These are phyloP conservation scores for Microsporum audouinii DNA, from an alignment of 2,329 filamentous ascomycete genomes.

Conservation along the genomic window DNA sequence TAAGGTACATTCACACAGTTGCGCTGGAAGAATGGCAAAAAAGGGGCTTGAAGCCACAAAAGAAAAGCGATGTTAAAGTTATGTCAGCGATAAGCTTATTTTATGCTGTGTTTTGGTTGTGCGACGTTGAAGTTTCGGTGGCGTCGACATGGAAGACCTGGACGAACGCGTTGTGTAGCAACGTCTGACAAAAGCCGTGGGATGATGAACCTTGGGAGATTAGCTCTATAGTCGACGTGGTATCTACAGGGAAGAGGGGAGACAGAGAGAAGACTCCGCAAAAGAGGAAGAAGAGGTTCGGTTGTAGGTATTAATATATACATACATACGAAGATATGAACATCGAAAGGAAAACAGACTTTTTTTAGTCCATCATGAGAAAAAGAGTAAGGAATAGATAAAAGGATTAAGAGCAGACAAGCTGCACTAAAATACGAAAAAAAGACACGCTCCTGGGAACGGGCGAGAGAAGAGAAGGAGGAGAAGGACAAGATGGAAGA, in stretches of 20 bases:
- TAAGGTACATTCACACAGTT: not conserved
- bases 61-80: not conserved
- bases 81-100: not conserved
- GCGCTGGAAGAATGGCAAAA: not conserved
- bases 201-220: not conserved
- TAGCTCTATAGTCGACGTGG: not conserved
- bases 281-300: not conserved
- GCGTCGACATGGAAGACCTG: not conserved
- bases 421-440: not conserved
- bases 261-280: not conserved
- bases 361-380: not conserved
- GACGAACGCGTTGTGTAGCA: not conserved
- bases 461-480: not conserved
- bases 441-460: not conserved
- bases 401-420: not conserved
- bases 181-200: not conserved
- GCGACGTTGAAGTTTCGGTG: not conserved
- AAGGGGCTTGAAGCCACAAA: not conserved
- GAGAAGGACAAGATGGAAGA: not conserved
- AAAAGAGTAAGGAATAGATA: not conserved
- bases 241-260: not conserved
- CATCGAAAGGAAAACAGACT: not conserved
- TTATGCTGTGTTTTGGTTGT: not conserved
- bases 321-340: not conserved
- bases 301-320: not conserved